Evolutionary conservation across 371 early-diverging fungal species (phyloP), one percentile per base, ranked within the genome.

Genomic region (Mucor irregularis): DNA sequence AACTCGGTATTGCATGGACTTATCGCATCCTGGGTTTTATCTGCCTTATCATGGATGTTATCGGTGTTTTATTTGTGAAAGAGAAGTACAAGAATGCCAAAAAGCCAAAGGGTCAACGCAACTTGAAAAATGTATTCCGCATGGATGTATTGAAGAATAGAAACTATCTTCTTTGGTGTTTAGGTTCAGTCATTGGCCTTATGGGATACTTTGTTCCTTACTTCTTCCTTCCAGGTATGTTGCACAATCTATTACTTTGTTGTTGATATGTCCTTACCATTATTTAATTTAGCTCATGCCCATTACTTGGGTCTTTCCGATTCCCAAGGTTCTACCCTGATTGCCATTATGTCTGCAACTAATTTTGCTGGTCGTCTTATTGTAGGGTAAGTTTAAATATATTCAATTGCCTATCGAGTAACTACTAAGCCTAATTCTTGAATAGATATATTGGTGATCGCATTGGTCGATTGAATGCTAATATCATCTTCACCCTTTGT

Each of bases 401-500:
- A 26, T 26, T 38, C 5, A 7, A 11, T 13, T 16, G 5, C 13
- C 16, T 35, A 34, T 35, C 2, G 5, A 2, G 4, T 17, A 17
- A n/a, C 8, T 19, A 9, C 3, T 38, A 49, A 14, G n/a, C 17
- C 5, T 6, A 24, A 3, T 17, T 38, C 21, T 37, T 28, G 39
- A 3, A 38, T 50, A 50, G 50, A 1, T 50, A 24, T 43, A 40
- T 69, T n/a, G 69, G 69, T 1, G 86, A 85, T 44, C 60, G 59
- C 5, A 31, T 87, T 4, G 89, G 90, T 35, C 76, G 77, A 56
- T 62, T 87, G 25, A 77, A 83, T 40, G 72, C 81, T 0, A 71
- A 83, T 59, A 65, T 66, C 22, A 47, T 74, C 0, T 81, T 80
- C 46, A 66, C 81, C 0, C 48, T 71, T 10, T 39, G 81, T 8